Evolutionary conservation across 1,284 basidiomycete genomes (phyloP).

Genomic region (Ceratobasidium theobromae): DNA sequence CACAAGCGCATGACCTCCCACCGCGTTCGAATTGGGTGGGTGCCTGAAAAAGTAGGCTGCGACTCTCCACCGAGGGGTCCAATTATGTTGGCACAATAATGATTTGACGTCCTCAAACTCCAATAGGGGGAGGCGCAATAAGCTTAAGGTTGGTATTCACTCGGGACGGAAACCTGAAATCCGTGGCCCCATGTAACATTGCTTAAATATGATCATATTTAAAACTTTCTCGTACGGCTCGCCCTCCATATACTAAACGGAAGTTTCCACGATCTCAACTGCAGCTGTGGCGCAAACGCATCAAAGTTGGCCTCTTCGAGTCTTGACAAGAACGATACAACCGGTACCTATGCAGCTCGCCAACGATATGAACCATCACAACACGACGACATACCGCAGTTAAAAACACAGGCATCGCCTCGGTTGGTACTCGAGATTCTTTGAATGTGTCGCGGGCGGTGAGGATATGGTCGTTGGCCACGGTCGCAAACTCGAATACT

Average conservation of each 20-base stretch:
- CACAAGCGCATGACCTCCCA: too few species aligned
- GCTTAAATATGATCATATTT: too few species aligned
- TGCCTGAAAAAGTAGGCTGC: too few species aligned
- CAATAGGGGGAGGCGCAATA: too few species aligned
- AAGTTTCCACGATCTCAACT: constrained; percentile 79
- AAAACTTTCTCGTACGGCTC: constrained; percentile 48
- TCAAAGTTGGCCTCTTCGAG: constrained; percentile 82
- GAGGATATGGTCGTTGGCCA: constrained; percentile 87
- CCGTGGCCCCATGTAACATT: too few species aligned
- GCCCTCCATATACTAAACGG: constrained; percentile 83
- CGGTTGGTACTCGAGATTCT: constrained; percentile 48
- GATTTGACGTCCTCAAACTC: too few species aligned
- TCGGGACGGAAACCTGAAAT: too few species aligned
- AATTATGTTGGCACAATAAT: too few species aligned
- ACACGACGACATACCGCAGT: constrained; percentile 60
- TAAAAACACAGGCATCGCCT: constrained; percentile 77
- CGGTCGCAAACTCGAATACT: constrained; percentile 84
- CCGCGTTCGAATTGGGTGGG: too few species aligned
- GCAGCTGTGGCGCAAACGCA: constrained; percentile 71
- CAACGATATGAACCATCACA: neutral
- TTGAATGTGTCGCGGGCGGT: constrained; percentile 80
- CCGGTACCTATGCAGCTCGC: constrained; percentile 60
- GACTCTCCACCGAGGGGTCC: too few species aligned
- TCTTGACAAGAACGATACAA: constrained; percentile 68
- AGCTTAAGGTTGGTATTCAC: too few species aligned